These are phyloP conservation scores for Theileria luwenshuni DNA, from an alignment of 169 alveolate genomes.

Conservation along the genomic window DNA sequence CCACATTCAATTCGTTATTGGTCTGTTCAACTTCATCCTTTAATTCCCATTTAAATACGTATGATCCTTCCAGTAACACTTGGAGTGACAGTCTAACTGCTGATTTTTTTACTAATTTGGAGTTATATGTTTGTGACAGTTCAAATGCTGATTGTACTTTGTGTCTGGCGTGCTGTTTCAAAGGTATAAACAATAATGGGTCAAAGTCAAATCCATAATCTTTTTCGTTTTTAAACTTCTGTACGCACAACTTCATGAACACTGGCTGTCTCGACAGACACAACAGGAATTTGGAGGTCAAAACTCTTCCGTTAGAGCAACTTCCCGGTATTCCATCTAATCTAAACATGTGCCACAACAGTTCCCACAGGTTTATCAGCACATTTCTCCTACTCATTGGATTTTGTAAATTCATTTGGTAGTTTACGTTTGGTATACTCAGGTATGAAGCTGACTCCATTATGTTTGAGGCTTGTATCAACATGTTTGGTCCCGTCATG, in stretches of 20 bases:
- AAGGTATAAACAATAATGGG: constrained; percentile 42
- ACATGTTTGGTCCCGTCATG: constrained; percentile 46
- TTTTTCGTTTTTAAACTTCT: constrained; percentile 34
- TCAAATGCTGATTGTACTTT: constrained; percentile 48
- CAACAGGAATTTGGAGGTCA: constrained; percentile 44
- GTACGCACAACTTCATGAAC: constrained; percentile 33
- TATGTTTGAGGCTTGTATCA: constrained; percentile 60
- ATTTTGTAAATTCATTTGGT: neutral
- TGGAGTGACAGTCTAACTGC: constrained; percentile 45
- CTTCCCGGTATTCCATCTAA: constrained; percentile 70
- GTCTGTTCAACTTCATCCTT: neutral
- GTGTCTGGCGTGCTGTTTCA: constrained; percentile 14
- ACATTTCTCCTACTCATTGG: neutral
- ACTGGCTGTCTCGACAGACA: constrained; percentile 61
- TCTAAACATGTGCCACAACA: constrained; percentile 64
- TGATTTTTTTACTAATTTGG: constrained; percentile 43
- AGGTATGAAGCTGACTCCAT: constrained; percentile 56
- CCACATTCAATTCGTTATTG: neutral
- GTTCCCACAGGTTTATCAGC: constrained; percentile 44
- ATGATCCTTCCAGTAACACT: constrained; percentile 1
- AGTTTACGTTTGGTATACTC: constrained; percentile 16
- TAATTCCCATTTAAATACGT: neutral
- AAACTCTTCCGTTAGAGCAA: constrained; percentile 37
- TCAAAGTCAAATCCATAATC: constrained; percentile 60
- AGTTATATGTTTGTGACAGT: constrained; percentile 57